Percentiles rank a stretch among this genome's conserved stretches.
Evolutionary conservation across 768 basidiomycete genomes (phyloP).

Genomic region (Mycena olivaceomarginata): DNA sequence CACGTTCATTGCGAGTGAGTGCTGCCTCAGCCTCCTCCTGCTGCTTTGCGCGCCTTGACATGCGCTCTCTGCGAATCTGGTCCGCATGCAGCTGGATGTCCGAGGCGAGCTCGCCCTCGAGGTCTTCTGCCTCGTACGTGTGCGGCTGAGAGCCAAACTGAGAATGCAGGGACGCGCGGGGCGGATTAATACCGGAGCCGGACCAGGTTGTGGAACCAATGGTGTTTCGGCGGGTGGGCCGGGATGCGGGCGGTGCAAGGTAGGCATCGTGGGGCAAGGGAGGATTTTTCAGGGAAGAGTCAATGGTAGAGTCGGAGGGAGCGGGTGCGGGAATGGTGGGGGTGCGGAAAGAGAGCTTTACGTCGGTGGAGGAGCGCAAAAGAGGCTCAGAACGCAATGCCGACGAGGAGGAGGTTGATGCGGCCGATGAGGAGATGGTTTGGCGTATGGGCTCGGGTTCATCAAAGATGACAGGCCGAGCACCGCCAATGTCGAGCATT

Average conservation of each 20-base stretch:
- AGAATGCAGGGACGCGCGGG: slow-evolving; percentile 54
- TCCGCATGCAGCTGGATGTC: slow-evolving; percentile 95
- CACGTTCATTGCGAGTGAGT: slow-evolving; percentile 60
- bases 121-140: slow-evolving; percentile 61
- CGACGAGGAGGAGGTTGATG: slow-evolving; percentile 54
- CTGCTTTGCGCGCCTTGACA: slow-evolving; percentile 81
- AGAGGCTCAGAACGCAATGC: slow-evolving; percentile 51
- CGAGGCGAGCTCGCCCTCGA: slow-evolving; percentile 76
- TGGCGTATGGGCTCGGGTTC: slow-evolving; percentile 52
- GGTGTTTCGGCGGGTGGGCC: slow-evolving; percentile 80
- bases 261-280: slow-evolving; percentile 62
- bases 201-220: slow-evolving; percentile 71
- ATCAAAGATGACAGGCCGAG: slow-evolving; percentile 56
- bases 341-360: slow-evolving; percentile 62
- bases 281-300: slow-evolving; percentile 47
- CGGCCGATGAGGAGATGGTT: slow-evolving; percentile 43
- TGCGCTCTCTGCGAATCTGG: slow-evolving; percentile 86
- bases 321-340: slow-evolving; percentile 29
- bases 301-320: slow-evolving; percentile 37
- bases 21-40: slow-evolving; percentile 79
- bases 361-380: slow-evolving; percentile 72
- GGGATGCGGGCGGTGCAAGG: slow-evolving; percentile 71
- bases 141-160: slow-evolving; percentile 55
- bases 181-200: slow-evolving; percentile 33
- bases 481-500: slow-evolving; percentile 45